A percentile compares a stretch with the other conserved stretches of the same genome.
Evolutionary conservation across 1,284 basidiomycete species (phyloP).

Genomic region (Ustilago vetiveriae): DNA sequence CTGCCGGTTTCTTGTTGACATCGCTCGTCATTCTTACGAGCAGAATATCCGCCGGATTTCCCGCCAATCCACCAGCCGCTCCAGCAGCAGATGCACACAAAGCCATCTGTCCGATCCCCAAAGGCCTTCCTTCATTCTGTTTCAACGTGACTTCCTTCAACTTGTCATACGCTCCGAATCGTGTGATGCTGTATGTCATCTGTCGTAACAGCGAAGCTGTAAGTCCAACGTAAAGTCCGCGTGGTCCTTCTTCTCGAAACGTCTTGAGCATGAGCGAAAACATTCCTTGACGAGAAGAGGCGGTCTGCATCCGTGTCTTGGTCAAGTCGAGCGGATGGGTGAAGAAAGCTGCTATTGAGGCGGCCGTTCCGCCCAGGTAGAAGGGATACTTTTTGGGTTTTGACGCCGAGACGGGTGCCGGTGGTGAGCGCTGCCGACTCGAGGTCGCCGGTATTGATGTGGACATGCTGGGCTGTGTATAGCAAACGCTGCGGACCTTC

Average conservation of each 20-base stretch:
- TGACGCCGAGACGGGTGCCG: background rate
- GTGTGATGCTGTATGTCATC: conserved; percentile 64
- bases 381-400: conserved; percentile 55
- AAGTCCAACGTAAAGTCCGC: conserved; percentile 63
- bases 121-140: conserved; percentile 19
- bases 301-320: conserved; percentile 68
- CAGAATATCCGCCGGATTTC: conserved; percentile 70
- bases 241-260: conserved; percentile 45
- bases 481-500: background rate
- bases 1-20: conserved; percentile 59
- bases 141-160: conserved; percentile 50
- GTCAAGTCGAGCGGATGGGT: conserved; percentile 67
- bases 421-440: background rate
- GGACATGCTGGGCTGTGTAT: conserved; percentile 8
- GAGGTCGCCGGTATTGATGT: conserved; percentile 13
- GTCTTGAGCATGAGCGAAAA: conserved; percentile 49
- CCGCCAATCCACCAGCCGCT: conserved; percentile 61
- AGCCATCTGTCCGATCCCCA: conserved; percentile 53
- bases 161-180: conserved; percentile 64
- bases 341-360: conserved; percentile 61
- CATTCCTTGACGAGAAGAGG: conserved; percentile 51
- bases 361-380: conserved; percentile 63
- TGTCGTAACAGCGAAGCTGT: conserved; percentile 60
- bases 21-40: conserved; percentile 69
- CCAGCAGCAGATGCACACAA: conserved; percentile 57